Evolutionary conservation across 2,329 filamentous ascomycete genomes (phyloP), one percentile per base, ranked within the genome.

Genomic region (Nothophaeocryptopus gaeumannii): DNA sequence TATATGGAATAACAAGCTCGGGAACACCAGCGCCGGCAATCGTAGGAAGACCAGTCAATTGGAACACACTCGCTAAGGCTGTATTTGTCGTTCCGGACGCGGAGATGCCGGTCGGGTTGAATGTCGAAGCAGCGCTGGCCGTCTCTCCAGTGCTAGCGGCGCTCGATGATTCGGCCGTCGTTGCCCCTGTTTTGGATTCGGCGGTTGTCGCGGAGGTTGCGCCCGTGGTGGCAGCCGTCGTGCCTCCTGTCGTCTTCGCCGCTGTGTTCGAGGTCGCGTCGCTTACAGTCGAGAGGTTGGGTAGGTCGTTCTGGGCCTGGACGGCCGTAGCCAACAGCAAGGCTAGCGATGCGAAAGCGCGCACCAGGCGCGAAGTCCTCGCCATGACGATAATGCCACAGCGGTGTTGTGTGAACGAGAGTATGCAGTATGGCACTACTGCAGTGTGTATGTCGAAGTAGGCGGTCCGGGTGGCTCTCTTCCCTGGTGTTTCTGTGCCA

Each of bases 1-100:
- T 96, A 20, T 90, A 87, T 7, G 93, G 93, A 2, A 97, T 85
- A 20, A 83, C 80, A 3, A 89, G 78, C 1, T 86, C 73, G 5
- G 91, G 88, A 57, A 81, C 80, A 57, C 76, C 79, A 42, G 75
- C 72, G 56, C 79, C 80, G 7, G 77, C 73, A 39, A 84, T 72
- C 33, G 76, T 79, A 9, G 83, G 81, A 2, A 83, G 67, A 50
- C 66, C 69, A 26, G 64, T 67, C 34, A 70, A 66, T 38, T 63
- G 55, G 55, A 63, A 62, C 46, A 63, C 55, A 45, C 59, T 55
- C 43, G 43, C 32, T 11, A 50, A 50, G 29, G 56, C 58, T 20
- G 58, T 58, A 20, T 54, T 62, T 14, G 64, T 55, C 36, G 59
- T 59, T 16, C 56, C 56, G 11, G 59, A 47, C 26, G 58, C 54